These are phyloP conservation scores for Fragaria ananassa DNA, from an alignment of 306 rosid species.

Conservation along the genomic window DNA sequence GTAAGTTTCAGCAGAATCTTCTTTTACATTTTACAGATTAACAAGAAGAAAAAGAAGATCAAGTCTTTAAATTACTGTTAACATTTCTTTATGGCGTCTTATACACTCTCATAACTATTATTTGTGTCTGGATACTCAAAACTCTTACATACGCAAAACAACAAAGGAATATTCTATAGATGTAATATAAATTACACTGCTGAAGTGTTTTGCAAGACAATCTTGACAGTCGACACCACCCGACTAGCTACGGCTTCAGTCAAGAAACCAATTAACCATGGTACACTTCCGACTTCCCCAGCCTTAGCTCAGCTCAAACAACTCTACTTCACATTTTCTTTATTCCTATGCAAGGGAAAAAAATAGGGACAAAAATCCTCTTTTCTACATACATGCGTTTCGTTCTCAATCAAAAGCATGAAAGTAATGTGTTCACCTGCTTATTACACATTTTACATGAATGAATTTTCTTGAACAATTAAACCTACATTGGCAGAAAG, in stretches of 20 bases:
- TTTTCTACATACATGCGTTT: constrained; percentile 21
- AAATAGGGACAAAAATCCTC: constrained; percentile 3
- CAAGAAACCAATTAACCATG: constrained; percentile 12
- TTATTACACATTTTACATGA: constrained; percentile 30
- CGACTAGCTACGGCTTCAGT: neutral
- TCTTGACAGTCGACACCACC: constrained; percentile 5
- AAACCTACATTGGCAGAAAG: constrained; percentile 18
- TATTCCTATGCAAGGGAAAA: constrained; percentile 18
- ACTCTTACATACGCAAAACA: neutral
- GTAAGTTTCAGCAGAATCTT: neutral
- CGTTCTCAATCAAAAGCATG: neutral
- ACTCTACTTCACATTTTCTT: neutral
- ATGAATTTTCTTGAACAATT: constrained; percentile 16
- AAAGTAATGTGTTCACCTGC: constrained; percentile 12
- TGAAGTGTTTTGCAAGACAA: neutral
- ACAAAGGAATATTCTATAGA: neutral
- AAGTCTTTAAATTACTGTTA: neutral
- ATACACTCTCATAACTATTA: neutral
- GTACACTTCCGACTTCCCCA: constrained; percentile 8
- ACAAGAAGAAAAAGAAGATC: neutral
- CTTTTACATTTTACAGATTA: neutral
- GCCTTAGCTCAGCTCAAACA: constrained; percentile 4
- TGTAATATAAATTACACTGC: constrained; percentile 1
- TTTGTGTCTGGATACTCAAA: neutral
- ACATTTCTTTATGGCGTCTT: neutral